phyloP scores from a whole-genome alignment of 352 stramenopile species.

The Globisporangium iwayamae region DNA sequence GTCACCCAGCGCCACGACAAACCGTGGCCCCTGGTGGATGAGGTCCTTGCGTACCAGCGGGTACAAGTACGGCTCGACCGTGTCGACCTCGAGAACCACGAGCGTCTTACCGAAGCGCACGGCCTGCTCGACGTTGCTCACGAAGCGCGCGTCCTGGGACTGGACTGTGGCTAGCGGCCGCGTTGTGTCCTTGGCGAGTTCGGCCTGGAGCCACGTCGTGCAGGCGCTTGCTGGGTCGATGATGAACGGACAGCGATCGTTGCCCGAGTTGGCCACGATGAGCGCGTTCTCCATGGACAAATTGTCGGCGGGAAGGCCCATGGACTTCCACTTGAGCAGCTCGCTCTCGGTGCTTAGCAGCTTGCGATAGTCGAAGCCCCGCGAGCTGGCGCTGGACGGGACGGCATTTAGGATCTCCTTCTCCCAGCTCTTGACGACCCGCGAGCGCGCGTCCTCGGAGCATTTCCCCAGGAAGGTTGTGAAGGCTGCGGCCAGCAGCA shows the following conservation, averaged over 20 bases:
- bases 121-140: conserved; percentile 91
- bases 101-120: conserved; percentile 96
- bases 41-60: conserved; percentile 90
- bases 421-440: conserved; percentile 81
- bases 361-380: conserved; percentile 80
- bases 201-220: conserved; percentile 87
- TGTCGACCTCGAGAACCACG: conserved; percentile 90
- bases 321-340: conserved; percentile 91
- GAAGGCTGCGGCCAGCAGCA: conserved; percentile 91
- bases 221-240: conserved; percentile 91
- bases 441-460: conserved; percentile 82
- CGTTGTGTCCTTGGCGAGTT: conserved; percentile 82
- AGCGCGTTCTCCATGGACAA: conserved; percentile 94
- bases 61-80: conserved; percentile 92
- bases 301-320: conserved; percentile 90
- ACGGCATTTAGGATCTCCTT: conserved; percentile 44
- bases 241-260: conserved; percentile 90
- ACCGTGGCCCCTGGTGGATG: conserved; percentile 88
- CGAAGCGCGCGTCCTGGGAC: conserved; percentile 84
- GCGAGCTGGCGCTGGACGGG: conserved; percentile 20
- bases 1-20: conserved; percentile 88
- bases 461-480: conserved; percentile 92
- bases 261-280: conserved; percentile 78
- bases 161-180: conserved; percentile 87
- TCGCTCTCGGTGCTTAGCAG: conserved; percentile 91